Evolutionary conservation across 257 asterid species (phyloP).

Genomic region (Forsythia viridissima): DNA sequence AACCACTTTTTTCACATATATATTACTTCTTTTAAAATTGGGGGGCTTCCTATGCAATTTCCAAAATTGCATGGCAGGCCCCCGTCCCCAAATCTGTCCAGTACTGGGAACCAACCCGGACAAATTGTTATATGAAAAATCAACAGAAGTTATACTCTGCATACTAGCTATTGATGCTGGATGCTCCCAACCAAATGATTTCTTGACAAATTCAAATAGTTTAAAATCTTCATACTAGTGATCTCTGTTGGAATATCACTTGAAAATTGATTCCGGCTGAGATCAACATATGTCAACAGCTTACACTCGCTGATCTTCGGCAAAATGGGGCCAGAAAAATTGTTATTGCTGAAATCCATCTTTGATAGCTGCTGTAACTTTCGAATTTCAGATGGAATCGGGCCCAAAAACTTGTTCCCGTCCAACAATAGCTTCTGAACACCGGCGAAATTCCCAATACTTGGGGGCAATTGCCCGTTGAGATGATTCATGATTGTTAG

Average conservation of each 20-base stretch:
- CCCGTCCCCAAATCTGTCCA: no score
- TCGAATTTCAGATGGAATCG: conserved; percentile 74
- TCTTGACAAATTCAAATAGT: conserved; percentile 81
- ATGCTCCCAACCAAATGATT: conserved; percentile 75
- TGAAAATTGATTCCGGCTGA: conserved; percentile 77
- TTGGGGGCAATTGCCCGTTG: conserved; percentile 73
- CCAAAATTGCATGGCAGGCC: no score
- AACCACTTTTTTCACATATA: no score
- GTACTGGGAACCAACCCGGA: conserved; percentile 92
- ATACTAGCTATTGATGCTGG: conserved; percentile 75
- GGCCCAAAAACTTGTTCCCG: conserved; percentile 82
- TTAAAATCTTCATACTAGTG: conserved; percentile 81
- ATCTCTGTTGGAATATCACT: conserved; percentile 83
- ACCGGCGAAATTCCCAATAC: conserved; percentile 75
- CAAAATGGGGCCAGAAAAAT: conserved; percentile 62
- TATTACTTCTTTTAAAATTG: no score
- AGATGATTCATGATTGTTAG: conserved; percentile 80
- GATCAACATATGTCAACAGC: conserved; percentile 79
- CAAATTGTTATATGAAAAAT: conserved; percentile 86
- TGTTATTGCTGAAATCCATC: conserved; percentile 83
- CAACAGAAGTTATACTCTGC: conserved; percentile 95
- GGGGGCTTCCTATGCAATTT: no score
- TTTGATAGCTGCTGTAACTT: conserved; percentile 86
- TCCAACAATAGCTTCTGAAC: conserved; percentile 91
- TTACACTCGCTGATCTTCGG: conserved; percentile 78